A percentile compares a stretch with the other conserved stretches of the same genome.
phyloP scores from a whole-genome alignment of 2,329 filamentous ascomycete genomes.

The Epichloe uncinata region DNA sequence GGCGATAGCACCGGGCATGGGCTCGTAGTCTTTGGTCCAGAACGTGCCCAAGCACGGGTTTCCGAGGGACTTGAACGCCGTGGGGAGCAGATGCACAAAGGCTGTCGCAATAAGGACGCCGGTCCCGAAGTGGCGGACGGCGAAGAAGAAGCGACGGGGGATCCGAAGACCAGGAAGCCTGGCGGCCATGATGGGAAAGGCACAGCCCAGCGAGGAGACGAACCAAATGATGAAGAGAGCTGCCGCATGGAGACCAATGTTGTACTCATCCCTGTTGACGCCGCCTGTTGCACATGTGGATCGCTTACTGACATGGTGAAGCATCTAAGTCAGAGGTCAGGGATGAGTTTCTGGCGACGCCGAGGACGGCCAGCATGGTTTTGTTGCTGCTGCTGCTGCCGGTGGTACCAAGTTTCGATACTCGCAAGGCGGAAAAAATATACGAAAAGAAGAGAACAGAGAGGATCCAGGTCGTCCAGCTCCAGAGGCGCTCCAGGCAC shows the following conservation, averaged over 20 bases:
- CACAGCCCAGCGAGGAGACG: constrained; percentile 34
- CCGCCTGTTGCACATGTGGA: constrained; percentile 17
- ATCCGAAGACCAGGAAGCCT: constrained; percentile 40
- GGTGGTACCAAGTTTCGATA: not conserved
- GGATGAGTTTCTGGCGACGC: too few relatives aligned
- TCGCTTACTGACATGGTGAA: constrained; percentile 12
- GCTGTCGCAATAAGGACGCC: constrained; percentile 64
- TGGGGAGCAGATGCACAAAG: constrained; percentile 62
- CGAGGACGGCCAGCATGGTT: too few relatives aligned
- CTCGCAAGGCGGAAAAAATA: constrained; percentile 12
- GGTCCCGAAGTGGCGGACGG: constrained; percentile 58
- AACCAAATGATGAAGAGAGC: constrained; percentile 38
- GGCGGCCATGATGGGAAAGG: constrained; percentile 41
- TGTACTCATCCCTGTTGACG: constrained; percentile 29
- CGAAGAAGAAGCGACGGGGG: constrained; percentile 41
- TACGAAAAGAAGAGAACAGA: constrained; percentile 27
- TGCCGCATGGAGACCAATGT: constrained; percentile 43
- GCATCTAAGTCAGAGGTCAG: not conserved
- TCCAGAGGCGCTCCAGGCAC: constrained; percentile 21
- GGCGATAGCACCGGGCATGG: constrained; percentile 68
- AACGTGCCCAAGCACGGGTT: constrained; percentile 58
- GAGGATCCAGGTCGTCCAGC: constrained; percentile 28
- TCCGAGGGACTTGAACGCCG: constrained; percentile 48
- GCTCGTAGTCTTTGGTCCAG: constrained; percentile 62
- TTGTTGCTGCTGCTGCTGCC: not conserved